These are phyloP conservation scores for Ocimum tenuiflorum DNA, from an alignment of 257 asterid species.

Conservation along the genomic window DNA sequence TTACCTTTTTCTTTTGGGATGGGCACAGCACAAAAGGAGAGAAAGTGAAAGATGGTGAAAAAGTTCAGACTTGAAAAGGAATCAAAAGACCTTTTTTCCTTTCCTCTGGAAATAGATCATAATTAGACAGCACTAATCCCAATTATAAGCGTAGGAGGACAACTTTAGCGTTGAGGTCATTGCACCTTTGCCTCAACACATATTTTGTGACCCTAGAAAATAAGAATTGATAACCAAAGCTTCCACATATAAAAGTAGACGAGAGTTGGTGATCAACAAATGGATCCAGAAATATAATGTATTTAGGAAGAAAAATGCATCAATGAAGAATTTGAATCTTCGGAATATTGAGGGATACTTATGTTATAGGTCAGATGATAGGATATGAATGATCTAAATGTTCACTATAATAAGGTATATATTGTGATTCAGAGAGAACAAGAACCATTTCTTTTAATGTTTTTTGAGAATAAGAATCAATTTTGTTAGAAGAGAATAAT, in stretches of 20 bases:
- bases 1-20: conserved; percentile 10
- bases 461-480: too few species aligned
- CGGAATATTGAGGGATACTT: too few species aligned
- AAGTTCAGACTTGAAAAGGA: background rate
- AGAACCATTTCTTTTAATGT: too few species aligned
- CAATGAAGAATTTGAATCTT: too few species aligned
- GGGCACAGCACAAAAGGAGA: conserved; percentile 9
- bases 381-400: background rate
- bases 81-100: background rate
- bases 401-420: background rate
- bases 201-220: background rate
- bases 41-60: conserved; percentile 1
- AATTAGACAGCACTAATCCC: conserved; percentile 22
- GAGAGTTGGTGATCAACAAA: too few species aligned
- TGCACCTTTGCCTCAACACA: too few species aligned
- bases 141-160: background rate
- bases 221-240: background rate
- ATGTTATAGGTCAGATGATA: too few species aligned
- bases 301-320: too few species aligned
- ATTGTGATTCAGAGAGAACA: too few species aligned
- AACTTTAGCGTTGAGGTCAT: conserved; percentile 19
- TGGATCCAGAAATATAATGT: too few species aligned
- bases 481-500: background rate
- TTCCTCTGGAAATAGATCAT: background rate
- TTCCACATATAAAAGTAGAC: background rate